These are phyloP conservation scores for Urochloa ruziziensis DNA, from an alignment of 176 grass and related monocot species.

Conservation along the genomic window DNA sequence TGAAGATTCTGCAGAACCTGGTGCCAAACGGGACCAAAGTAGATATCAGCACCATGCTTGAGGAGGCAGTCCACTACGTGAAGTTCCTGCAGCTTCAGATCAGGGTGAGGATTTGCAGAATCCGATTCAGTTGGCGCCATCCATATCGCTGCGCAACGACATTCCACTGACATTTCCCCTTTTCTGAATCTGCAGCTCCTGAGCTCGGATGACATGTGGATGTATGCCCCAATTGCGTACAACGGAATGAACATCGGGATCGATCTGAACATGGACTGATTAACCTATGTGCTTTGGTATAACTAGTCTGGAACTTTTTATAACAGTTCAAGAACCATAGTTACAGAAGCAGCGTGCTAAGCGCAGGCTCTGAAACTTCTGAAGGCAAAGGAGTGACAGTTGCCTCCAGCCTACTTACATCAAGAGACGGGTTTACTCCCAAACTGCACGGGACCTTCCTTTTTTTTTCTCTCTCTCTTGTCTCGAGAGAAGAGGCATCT, in stretches of 20 bases:
- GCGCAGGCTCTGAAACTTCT: neutral
- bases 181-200: slow-evolving; percentile 52
- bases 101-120: slow-evolving; percentile 53
- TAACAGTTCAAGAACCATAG: neutral
- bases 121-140: neutral
- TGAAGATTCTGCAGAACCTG: slow-evolving; percentile 67
- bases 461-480: neutral
- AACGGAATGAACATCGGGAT: slow-evolving; percentile 76
- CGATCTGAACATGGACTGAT: slow-evolving; percentile 52
- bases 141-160: neutral
- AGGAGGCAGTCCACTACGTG: slow-evolving; percentile 83
- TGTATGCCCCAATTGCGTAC: slow-evolving; percentile 84
- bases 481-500: neutral
- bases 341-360: neutral
- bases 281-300: slow-evolving; percentile 22
- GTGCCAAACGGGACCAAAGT: slow-evolving; percentile 95
- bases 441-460: neutral
- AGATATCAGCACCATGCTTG: slow-evolving; percentile 95
- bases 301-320: neutral
- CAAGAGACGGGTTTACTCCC: neutral
- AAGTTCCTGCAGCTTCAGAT: slow-evolving; percentile 93
- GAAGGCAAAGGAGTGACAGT: neutral
- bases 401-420: neutral
- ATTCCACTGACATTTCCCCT: slow-evolving; percentile 3
- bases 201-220: slow-evolving; percentile 82